phyloP scores from a whole-genome alignment of 129 eudicot genomes.

The Deinandra increscens region DNA sequence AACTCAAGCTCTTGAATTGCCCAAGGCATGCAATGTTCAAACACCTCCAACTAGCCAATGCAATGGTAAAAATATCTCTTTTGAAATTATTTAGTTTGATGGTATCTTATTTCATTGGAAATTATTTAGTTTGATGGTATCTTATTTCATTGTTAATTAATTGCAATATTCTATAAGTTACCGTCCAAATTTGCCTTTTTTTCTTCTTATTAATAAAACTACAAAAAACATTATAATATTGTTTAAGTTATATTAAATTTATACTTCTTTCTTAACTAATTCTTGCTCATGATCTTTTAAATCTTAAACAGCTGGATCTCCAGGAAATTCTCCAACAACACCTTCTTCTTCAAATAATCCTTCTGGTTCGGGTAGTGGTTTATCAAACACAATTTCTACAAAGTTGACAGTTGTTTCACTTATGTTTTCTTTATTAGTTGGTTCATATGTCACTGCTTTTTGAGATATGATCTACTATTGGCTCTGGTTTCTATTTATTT shows the following conservation, averaged over 20 bases:
- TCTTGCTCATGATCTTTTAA: not conserved
- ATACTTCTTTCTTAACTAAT: slow-evolving; percentile 2
- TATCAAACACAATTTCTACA: slow-evolving; percentile 40
- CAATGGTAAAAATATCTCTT: slow-evolving; percentile 43
- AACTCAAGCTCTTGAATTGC: slow-evolving; percentile 65
- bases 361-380: slow-evolving; percentile 43
- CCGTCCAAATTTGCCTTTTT: not conserved
- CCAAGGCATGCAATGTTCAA: slow-evolving; percentile 58
- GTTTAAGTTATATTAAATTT: not conserved
- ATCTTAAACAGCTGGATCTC: slow-evolving; percentile 44
- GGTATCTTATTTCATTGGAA: too few relatives aligned
- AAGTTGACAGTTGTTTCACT: slow-evolving; percentile 33
- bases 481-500: not conserved
- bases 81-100: too few relatives aligned
- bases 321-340: slow-evolving; percentile 47
- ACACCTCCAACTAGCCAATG: slow-evolving; percentile 62
- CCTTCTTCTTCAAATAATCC: slow-evolving; percentile 41
- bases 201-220: not conserved
- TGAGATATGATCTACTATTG: not conserved
- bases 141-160: not conserved
- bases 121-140: not conserved
- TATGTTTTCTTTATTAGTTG: slow-evolving; percentile 16
- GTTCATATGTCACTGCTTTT: slow-evolving; percentile 3
- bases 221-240: not conserved
- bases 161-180: not conserved